Conservation (phyloP, 176 grass and related monocot species). For the Phyllostachys edulis region DNA sequence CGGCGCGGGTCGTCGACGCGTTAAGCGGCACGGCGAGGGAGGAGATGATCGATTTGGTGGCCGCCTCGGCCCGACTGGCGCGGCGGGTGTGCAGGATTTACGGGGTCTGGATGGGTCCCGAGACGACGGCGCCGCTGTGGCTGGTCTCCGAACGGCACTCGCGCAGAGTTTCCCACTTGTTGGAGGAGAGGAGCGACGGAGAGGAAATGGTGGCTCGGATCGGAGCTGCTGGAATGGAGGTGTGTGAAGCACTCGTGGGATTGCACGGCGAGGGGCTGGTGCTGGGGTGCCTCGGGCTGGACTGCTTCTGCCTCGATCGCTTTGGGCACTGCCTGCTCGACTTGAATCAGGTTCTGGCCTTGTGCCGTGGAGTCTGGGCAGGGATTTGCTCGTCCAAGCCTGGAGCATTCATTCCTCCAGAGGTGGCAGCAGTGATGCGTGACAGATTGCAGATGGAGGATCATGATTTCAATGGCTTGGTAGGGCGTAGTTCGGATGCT, state of each 20-base stretch:
- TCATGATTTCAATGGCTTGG: constrained; percentile 24
- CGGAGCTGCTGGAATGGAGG: constrained; percentile 50
- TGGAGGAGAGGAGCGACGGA: constrained; percentile 14
- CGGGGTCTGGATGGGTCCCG: constrained; percentile 58
- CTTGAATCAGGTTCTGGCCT: constrained; percentile 55
- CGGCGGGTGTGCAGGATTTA: constrained; percentile 61
- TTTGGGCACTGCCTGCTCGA: constrained; percentile 68
- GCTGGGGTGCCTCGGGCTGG: constrained; percentile 57
- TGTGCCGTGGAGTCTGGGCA: constrained; percentile 35
- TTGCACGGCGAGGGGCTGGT: constrained; percentile 59
- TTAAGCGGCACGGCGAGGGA: constrained; percentile 46
- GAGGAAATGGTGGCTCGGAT: constrained; percentile 37
- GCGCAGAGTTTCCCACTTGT: not conserved
- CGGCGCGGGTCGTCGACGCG: constrained; percentile 13
- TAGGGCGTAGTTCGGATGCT: constrained; percentile 56
- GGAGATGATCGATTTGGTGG: constrained; percentile 53
- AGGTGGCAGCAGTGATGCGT: constrained; percentile 33
- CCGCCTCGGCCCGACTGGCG: constrained; percentile 33
- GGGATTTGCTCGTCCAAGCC: constrained; percentile 17
- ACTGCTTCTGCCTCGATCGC: constrained; percentile 59
- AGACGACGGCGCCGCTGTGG: constrained; percentile 48
- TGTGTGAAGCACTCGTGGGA: constrained; percentile 66
- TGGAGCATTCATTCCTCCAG: constrained; percentile 48
- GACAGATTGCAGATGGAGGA: constrained; percentile 7
- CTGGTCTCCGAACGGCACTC: constrained; percentile 63